These are phyloP conservation scores for Atalantia buxifolia DNA, from an alignment of 345 rosid species.

Conservation along the genomic window DNA sequence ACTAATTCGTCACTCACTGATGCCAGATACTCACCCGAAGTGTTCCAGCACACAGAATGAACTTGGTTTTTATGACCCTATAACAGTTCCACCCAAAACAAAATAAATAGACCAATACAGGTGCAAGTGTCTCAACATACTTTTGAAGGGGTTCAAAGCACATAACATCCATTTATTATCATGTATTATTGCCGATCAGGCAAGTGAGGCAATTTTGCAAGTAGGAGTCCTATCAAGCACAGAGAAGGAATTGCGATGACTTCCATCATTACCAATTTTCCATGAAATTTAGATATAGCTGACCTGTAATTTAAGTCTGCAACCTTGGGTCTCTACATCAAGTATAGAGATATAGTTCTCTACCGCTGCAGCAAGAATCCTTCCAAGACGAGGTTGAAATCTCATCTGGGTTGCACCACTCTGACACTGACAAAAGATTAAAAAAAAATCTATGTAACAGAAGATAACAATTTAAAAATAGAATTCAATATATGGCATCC, in stretches of 20 bases:
- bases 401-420: slow-evolving; percentile 55
- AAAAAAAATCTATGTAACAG: background rate
- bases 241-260: background rate
- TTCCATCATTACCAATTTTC: background rate
- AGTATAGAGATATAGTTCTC: slow-evolving; percentile 49
- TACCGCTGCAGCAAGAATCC: slow-evolving; percentile 58
- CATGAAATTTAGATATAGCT: background rate
- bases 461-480: background rate
- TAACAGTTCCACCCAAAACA: background rate
- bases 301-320: slow-evolving; percentile 52
- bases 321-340: slow-evolving; percentile 58
- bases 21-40: slow-evolving; percentile 53
- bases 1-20: slow-evolving; percentile 67
- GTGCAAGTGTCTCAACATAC: background rate
- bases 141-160: background rate
- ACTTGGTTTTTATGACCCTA: slow-evolving; percentile 57
- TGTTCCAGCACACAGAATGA: slow-evolving; percentile 59
- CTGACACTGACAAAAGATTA: slow-evolving; percentile 21
- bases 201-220: background rate
- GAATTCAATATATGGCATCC: background rate
- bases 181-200: background rate
- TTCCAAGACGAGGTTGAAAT: slow-evolving; percentile 59
- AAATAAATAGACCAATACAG: background rate
- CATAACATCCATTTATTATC: background rate
- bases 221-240: background rate